These are phyloP conservation scores for Chaetoscypha palmicola DNA, from an alignment of 2,329 filamentous ascomycete species.

Conservation along the genomic window DNA sequence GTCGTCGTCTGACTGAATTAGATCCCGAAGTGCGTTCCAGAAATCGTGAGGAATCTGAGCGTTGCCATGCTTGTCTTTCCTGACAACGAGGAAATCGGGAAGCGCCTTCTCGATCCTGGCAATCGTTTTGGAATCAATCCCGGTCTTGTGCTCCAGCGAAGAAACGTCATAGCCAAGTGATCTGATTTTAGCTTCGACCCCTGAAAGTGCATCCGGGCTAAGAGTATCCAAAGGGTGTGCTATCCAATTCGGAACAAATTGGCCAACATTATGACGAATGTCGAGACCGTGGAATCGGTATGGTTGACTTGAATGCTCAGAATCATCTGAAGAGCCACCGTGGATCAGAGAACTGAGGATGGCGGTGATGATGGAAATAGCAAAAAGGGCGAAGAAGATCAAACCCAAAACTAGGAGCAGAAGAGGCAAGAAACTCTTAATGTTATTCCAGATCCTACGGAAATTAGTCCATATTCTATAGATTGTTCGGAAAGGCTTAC, in stretches of 20 bases:
- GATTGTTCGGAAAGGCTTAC: too few relatives aligned
- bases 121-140: constrained; percentile 30
- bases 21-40: constrained; percentile 55
- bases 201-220: constrained; percentile 15
- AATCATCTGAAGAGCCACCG: background rate
- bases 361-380: background rate
- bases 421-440: background rate
- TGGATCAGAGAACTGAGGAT: background rate
- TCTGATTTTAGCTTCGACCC: constrained; percentile 19
- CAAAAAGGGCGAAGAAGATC: background rate
- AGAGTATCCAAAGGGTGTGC: constrained; percentile 16
- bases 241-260: constrained; percentile 21
- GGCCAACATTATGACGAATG: constrained; percentile 15
- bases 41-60: constrained; percentile 52
- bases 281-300: constrained; percentile 9
- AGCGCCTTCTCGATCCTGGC: constrained; percentile 40
- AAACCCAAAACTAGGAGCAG: background rate
- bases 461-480: too few relatives aligned
- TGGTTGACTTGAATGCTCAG: too few relatives aligned
- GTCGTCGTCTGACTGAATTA: constrained; percentile 39
- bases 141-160: constrained; percentile 10
- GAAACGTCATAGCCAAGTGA: constrained; percentile 21
- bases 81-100: constrained; percentile 51
- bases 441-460: background rate
- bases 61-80: constrained; percentile 44